Conservation (phyloP, 2,329 filamentous ascomycete species). For the Cryphonectria naterciae region DNA sequence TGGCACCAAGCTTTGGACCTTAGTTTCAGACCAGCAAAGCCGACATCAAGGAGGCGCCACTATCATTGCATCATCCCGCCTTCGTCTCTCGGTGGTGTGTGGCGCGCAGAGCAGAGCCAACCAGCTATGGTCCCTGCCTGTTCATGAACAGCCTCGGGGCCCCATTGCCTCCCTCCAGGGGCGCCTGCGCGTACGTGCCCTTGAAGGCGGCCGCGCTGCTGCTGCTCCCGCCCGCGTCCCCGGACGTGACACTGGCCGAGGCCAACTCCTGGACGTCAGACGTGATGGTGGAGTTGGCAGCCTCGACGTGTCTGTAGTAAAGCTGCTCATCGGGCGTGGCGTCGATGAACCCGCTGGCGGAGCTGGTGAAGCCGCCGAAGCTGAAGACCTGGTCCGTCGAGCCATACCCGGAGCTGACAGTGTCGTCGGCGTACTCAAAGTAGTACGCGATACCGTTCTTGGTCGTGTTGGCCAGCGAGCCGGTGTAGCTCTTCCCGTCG, state of each 20-base stretch:
- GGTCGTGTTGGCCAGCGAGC: constrained; percentile 51
- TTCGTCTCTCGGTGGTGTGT: neutral
- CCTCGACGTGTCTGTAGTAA: constrained; percentile 61
- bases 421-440: constrained; percentile 49
- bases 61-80: neutral
- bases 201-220: constrained; percentile 6
- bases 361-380: constrained; percentile 51
- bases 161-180: constrained; percentile 24
- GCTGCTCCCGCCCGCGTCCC: constrained; percentile 14
- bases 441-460: constrained; percentile 64
- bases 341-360: constrained; percentile 28
- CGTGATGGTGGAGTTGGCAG: constrained; percentile 57
- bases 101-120: neutral
- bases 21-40: neutral
- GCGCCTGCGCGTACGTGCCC: constrained; percentile 27
- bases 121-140: constrained; percentile 23
- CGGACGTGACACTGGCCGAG: constrained; percentile 27
- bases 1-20: neutral
- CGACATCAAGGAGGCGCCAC: neutral
- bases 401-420: constrained; percentile 55
- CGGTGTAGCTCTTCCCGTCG: constrained; percentile 33
- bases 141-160: constrained; percentile 33
- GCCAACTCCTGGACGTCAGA: constrained; percentile 50
- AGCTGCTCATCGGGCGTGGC: constrained; percentile 45
- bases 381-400: constrained; percentile 59